Evolutionary conservation across 495 filamentous ascomycete genomes (phyloP).

Genomic region (Saxispiralis lemnorum): DNA sequence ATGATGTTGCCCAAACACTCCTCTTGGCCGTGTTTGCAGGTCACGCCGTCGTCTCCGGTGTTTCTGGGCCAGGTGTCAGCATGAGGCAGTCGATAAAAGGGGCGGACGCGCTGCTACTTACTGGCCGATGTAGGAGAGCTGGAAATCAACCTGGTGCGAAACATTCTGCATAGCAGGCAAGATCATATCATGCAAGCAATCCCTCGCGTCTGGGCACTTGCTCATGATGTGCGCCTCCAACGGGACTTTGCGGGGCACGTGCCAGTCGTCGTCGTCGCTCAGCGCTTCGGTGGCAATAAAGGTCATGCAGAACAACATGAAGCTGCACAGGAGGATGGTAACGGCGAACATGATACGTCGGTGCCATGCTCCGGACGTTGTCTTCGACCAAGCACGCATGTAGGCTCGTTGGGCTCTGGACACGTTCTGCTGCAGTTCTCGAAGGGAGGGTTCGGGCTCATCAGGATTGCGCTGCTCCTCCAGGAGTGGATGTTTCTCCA

Average conservation of each 20-base stretch:
- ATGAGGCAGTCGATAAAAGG: background rate
- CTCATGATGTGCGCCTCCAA: slow-evolving; percentile 84
- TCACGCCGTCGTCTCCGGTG: slow-evolving; percentile 39
- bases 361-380: slow-evolving; percentile 11
- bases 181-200: slow-evolving; percentile 64
- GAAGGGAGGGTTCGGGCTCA: slow-evolving; percentile 4
- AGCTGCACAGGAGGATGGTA: slow-evolving; percentile 4
- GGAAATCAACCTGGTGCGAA: slow-evolving; percentile 73
- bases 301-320: slow-evolving; percentile 9
- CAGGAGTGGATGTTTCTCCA: slow-evolving; percentile 17
- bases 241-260: slow-evolving; percentile 35
- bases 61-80: slow-evolving; percentile 10
- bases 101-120: slow-evolving; percentile 19
- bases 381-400: slow-evolving; percentile 10
- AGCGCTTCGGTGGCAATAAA: slow-evolving; percentile 7
- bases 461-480: background rate
- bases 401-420: slow-evolving; percentile 12
- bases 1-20: slow-evolving; percentile 94
- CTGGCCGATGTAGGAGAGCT: slow-evolving; percentile 75
- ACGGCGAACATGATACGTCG: slow-evolving; percentile 10
- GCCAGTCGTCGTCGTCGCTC: slow-evolving; percentile 2
- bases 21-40: slow-evolving; percentile 71
- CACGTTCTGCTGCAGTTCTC: slow-evolving; percentile 11
- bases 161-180: slow-evolving; percentile 73
- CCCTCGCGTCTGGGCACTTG: slow-evolving; percentile 60